These are phyloP conservation scores for Podaxis mareebaensis DNA, from an alignment of 768 basidiomycete species.

Conservation along the genomic window DNA sequence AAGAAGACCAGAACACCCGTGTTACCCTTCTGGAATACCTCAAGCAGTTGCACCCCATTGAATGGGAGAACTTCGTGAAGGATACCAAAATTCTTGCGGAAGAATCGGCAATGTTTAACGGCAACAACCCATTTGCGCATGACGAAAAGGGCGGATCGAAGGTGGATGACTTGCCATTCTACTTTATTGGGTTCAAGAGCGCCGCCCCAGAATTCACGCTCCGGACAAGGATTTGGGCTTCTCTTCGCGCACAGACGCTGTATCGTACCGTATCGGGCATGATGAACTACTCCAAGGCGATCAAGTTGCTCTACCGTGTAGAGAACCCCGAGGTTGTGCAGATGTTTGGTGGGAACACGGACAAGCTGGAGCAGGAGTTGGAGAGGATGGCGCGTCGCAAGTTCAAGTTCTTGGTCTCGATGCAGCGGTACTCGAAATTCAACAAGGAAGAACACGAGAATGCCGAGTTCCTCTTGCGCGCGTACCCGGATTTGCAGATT, in stretches of 20 bases:
- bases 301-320: slow-evolving; percentile 98
- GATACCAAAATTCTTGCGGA: slow-evolving; percentile 99
- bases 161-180: slow-evolving; percentile 93
- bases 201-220: slow-evolving; percentile 98
- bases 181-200: slow-evolving; percentile 98
- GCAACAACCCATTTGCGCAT: slow-evolving; percentile 63
- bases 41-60: slow-evolving; percentile 96
- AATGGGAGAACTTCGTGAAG: slow-evolving; percentile 99
- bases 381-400: slow-evolving; percentile 98
- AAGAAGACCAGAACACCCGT: slow-evolving; percentile 95
- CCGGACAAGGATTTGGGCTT: slow-evolving; percentile 99
- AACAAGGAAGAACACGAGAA: slow-evolving; percentile 99
- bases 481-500: slow-evolving; percentile 98
- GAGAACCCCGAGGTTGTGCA: slow-evolving; percentile 99
- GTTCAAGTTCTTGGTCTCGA: slow-evolving; percentile 99
- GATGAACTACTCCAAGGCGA: slow-evolving; percentile 99
- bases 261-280: slow-evolving; percentile 99
- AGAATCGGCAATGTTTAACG: slow-evolving; percentile 86
- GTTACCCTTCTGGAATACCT: slow-evolving; percentile 97
- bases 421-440: slow-evolving; percentile 99
- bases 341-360: slow-evolving; percentile 95
- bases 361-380: slow-evolving; percentile 92
- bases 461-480: slow-evolving; percentile 94
- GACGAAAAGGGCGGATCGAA: slow-evolving; percentile 84
- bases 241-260: slow-evolving; percentile 95